Percentiles rank a stretch among this genome's conserved stretches.
Conservation (phyloP, 441 rosid species). For the Erodium trifolium region DNA sequence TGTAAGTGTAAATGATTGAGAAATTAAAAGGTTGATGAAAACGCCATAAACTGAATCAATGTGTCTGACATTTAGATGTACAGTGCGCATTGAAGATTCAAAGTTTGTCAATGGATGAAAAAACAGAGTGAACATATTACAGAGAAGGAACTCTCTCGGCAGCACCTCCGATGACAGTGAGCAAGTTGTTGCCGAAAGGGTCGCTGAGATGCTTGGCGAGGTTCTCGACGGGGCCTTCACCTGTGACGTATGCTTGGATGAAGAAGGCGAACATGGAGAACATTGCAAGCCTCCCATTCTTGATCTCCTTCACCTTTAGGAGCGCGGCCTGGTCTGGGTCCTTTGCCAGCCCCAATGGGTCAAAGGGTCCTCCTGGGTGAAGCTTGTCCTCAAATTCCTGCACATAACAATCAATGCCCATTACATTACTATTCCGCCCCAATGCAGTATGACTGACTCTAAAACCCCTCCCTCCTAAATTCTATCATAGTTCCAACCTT, state of each 20-base stretch:
- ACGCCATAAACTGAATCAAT: background rate
- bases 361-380: slow-evolving; percentile 97
- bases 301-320: slow-evolving; percentile 90
- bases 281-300: slow-evolving; percentile 96
- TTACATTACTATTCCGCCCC: too few relatives aligned
- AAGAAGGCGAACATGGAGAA: slow-evolving; percentile 85
- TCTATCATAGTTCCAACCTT: too few relatives aligned
- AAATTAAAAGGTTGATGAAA: background rate
- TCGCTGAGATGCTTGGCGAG: slow-evolving; percentile 83
- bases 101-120: background rate
- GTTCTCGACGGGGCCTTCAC: slow-evolving; percentile 94
- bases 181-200: slow-evolving; percentile 96
- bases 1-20: too few relatives aligned
- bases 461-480: too few relatives aligned
- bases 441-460: too few relatives aligned
- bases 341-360: slow-evolving; percentile 37
- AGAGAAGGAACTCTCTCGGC: slow-evolving; percentile 85
- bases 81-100: background rate
- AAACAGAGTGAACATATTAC: slow-evolving; percentile 23
- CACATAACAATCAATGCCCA: background rate
- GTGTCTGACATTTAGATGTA: background rate
- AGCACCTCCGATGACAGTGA: slow-evolving; percentile 65
- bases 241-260: slow-evolving; percentile 84
- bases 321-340: slow-evolving; percentile 65
- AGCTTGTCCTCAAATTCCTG: slow-evolving; percentile 92